Evolutionary conservation across 2,329 filamentous ascomycete species (phyloP).

Genomic region (Hysterium pulicare): DNA sequence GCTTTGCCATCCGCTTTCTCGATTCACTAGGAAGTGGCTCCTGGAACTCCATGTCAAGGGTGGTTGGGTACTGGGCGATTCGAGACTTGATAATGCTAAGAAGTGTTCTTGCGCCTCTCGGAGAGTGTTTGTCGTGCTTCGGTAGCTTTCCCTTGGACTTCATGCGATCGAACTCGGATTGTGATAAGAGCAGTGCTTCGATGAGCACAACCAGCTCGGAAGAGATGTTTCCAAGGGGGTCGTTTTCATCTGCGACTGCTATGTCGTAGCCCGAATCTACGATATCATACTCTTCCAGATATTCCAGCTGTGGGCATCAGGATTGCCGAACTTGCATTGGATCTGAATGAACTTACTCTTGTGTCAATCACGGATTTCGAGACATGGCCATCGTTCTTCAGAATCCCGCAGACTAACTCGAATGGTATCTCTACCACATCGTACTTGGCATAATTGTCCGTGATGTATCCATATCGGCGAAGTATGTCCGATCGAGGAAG

Average conservation of each 20-base stretch:
- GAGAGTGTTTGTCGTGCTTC: constrained; percentile 40
- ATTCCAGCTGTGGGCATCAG: constrained; percentile 37
- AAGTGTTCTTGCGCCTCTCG: constrained; percentile 40
- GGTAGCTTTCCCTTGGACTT: constrained; percentile 42
- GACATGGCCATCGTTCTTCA: constrained; percentile 43
- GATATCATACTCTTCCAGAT: constrained; percentile 61
- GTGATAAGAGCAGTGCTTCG: constrained; percentile 43
- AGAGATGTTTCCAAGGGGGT: constrained; percentile 34
- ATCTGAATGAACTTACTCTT: constrained; percentile 18
- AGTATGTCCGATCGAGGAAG: constrained; percentile 79
- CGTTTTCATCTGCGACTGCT: constrained; percentile 28
- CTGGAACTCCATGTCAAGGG: constrained; percentile 51
- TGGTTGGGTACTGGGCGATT: constrained; percentile 51
- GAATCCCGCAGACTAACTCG: constrained; percentile 51
- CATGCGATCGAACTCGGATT: constrained; percentile 40
- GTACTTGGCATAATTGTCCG: constrained; percentile 69
- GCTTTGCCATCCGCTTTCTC: constrained; percentile 56
- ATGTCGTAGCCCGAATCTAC: constrained; percentile 72
- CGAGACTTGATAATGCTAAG: constrained; percentile 38
- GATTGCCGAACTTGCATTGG: constrained; percentile 7
- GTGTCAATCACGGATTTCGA: constrained; percentile 25
- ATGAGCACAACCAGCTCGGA: constrained; percentile 44
- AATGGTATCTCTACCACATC: constrained; percentile 79
- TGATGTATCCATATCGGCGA: constrained; percentile 84
- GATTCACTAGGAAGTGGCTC: constrained; percentile 37